Conservation (phyloP, 257 asterid species). For the Solanum habrochaites region DNA sequence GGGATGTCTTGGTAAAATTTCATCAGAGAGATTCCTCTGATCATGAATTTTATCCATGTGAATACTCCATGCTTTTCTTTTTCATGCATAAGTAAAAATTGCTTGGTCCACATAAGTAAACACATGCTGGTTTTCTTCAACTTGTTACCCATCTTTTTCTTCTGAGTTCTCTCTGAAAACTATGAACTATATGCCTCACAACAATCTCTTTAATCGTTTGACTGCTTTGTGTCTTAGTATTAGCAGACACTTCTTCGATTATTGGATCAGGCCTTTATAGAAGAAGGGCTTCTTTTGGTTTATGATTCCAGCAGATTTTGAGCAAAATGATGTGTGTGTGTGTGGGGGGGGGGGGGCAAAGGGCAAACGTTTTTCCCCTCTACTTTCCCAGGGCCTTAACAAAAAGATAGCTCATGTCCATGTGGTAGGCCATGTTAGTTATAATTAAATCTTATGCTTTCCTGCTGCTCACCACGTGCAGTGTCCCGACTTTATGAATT, state of each 20-base stretch:
- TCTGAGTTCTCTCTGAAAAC: neutral
- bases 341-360: too few relatives aligned
- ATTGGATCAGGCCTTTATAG: neutral
- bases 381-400: neutral
- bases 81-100: neutral
- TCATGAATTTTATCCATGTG: neutral
- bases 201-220: neutral
- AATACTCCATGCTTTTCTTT: neutral
- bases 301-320: neutral
- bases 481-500: neutral
- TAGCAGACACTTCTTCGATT: neutral
- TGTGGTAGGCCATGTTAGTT: neutral
- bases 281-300: neutral
- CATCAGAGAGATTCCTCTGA: neutral
- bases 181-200: neutral
- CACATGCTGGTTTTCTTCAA: neutral
- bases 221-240: neutral
- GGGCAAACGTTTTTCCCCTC: neutral
- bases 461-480: neutral
- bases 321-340: too few relatives aligned
- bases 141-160: neutral
- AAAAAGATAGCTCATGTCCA: neutral
- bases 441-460: neutral
- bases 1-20: neutral
- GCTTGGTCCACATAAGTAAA: neutral